A percentile compares a stretch with the other conserved stretches of the same genome.
Conservation (phyloP, 306 rosid genomes). For the Prinsepia uniflora region DNA sequence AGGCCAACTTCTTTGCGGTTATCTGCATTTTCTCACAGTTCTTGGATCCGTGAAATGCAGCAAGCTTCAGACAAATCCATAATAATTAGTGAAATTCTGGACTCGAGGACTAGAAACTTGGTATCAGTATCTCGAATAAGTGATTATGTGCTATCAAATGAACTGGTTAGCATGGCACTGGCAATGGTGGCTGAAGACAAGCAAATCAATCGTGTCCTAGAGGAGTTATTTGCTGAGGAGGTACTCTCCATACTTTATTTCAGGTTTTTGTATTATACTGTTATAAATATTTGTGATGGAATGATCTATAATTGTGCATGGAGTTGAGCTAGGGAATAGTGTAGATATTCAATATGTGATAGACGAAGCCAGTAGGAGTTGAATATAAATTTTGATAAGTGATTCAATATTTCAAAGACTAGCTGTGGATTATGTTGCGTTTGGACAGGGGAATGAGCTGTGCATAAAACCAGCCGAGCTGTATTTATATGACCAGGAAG, state of each 20-base stretch:
- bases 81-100: conserved; percentile 93
- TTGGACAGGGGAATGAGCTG: conserved; percentile 82
- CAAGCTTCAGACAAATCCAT: conserved; percentile 93
- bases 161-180: conserved; percentile 94
- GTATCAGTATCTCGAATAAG: conserved; percentile 98
- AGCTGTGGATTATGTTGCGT: background rate
- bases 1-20: conserved; percentile 56
- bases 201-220: conserved; percentile 95
- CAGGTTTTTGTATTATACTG: background rate
- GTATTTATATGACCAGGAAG: conserved; percentile 89
- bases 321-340: background rate
- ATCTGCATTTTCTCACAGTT: conserved; percentile 86
- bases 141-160: conserved; percentile 91
- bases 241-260: conserved; percentile 29
- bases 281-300: background rate
- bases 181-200: conserved; percentile 99
- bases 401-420: background rate
- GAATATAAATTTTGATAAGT: background rate
- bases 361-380: too few relatives aligned
- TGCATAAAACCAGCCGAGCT: conserved; percentile 89
- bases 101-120: conserved; percentile 95
- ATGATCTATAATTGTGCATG: background rate
- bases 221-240: conserved; percentile 96
- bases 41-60: conserved; percentile 97
- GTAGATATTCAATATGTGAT: background rate